Evolutionary conservation across 108 stramenopile species (phyloP).

Genomic region (Nannochloropsis granulata): DNA sequence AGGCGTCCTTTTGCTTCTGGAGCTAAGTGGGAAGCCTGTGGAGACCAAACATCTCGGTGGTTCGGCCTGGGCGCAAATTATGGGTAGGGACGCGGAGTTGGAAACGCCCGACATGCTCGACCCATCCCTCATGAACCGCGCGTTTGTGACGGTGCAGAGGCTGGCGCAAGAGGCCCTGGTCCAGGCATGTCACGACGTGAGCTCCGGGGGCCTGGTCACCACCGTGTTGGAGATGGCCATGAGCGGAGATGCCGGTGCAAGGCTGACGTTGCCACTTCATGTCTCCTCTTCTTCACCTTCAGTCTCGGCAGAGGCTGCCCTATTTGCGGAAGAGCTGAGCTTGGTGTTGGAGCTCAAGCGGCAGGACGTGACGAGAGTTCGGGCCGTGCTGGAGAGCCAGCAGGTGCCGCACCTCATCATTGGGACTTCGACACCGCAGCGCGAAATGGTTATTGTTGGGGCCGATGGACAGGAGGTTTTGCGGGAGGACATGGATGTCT

Average conservation of each 20-base stretch:
- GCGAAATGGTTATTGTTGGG: background rate
- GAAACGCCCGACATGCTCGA: conserved; percentile 78
- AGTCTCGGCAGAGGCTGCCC: background rate
- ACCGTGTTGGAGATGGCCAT: conserved; percentile 75
- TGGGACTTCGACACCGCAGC: background rate
- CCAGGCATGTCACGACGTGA: conserved; percentile 84
- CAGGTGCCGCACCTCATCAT: background rate
- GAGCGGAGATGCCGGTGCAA: background rate
- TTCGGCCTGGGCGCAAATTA: background rate
- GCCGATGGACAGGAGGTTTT: background rate
- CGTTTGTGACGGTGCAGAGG: conserved; percentile 72
- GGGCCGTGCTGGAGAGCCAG: background rate
- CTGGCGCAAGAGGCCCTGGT: conserved; percentile 55
- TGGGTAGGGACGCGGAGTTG: conserved; percentile 43
- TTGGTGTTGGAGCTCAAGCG: background rate
- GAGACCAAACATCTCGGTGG: background rate
- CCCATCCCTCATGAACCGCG: conserved; percentile 57
- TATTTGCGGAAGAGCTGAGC: background rate
- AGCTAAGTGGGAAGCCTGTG: background rate
- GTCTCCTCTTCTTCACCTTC: background rate
- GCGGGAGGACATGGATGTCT: background rate
- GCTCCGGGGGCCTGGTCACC: conserved; percentile 72
- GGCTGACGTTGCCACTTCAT: background rate
- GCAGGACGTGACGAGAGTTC: background rate
- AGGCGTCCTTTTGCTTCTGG: background rate